Conservation (phyloP, 1,284 basidiomycete species). For the Boletus semigastroideus region DNA sequence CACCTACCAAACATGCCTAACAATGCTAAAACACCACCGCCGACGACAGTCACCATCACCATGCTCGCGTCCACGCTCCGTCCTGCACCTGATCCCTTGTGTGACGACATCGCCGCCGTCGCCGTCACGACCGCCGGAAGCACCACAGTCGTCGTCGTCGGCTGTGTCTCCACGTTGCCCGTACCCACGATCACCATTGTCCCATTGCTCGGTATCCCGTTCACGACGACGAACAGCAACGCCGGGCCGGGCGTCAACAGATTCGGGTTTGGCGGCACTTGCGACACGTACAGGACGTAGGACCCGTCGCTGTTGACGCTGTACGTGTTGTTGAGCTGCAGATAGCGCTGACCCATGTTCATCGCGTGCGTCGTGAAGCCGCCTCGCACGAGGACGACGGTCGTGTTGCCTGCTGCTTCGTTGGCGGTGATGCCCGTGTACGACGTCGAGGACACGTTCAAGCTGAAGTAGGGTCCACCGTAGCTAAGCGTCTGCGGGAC, state of each 20-base stretch:
- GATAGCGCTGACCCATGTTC: slow-evolving; percentile 58
- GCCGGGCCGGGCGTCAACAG: slow-evolving; percentile 76
- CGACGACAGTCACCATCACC: neutral
- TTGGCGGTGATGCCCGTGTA: slow-evolving; percentile 46
- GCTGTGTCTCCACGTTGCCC: slow-evolving; percentile 63
- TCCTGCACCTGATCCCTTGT: neutral
- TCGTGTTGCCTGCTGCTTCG: slow-evolving; percentile 55
- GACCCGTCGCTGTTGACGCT: slow-evolving; percentile 57
- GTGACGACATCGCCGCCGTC: neutral
- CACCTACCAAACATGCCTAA: neutral
- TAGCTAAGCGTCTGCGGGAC: slow-evolving; percentile 78
- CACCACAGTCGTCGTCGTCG: slow-evolving; percentile 34
- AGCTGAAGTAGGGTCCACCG: slow-evolving; percentile 75
- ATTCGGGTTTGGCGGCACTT: slow-evolving; percentile 69
- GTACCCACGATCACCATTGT: slow-evolving; percentile 65
- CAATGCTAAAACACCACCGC: neutral
- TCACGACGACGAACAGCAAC: slow-evolving; percentile 67
- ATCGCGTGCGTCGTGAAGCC: slow-evolving; percentile 79
- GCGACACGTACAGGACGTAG: slow-evolving; percentile 62
- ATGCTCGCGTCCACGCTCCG: neutral
- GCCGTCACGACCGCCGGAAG: slow-evolving; percentile 9
- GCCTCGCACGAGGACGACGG: slow-evolving; percentile 65
- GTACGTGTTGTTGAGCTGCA: slow-evolving; percentile 53
- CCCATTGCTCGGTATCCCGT: slow-evolving; percentile 72
- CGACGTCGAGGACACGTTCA: slow-evolving; percentile 48